These are phyloP conservation scores for Cytospora leucostoma DNA, from an alignment of 2,329 filamentous ascomycete genomes.

Conservation along the genomic window DNA sequence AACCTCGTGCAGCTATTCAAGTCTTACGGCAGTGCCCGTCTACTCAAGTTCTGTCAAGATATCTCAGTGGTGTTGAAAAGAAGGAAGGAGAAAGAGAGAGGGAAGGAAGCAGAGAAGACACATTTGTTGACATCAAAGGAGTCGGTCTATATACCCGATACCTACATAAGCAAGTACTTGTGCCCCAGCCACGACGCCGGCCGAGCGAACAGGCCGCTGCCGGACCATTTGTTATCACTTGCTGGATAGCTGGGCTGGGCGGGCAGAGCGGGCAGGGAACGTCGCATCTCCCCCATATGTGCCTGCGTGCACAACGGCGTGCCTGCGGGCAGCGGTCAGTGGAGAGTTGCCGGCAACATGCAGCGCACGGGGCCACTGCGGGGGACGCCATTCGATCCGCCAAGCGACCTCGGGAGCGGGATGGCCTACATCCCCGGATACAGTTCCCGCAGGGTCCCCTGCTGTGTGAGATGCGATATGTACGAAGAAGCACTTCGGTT, in stretches of 20 bases:
- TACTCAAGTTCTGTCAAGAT: background rate
- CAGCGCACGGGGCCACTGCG: constrained; percentile 21
- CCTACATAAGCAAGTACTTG: background rate
- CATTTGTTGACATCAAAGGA: constrained; percentile 1
- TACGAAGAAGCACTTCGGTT: background rate
- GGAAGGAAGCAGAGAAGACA: background rate
- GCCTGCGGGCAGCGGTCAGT: background rate
- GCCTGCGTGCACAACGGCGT: constrained; percentile 6
- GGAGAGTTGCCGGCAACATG: constrained; percentile 19
- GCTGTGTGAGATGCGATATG: no score
- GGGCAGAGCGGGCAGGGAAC: constrained; percentile 14
- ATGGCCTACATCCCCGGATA: no score
- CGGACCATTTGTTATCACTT: constrained; percentile 22
- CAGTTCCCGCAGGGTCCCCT: no score
- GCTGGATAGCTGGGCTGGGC: background rate
- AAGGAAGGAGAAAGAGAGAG: background rate
- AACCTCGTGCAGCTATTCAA: background rate
- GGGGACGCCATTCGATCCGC: constrained; percentile 12
- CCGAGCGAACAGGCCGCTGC: constrained; percentile 22
- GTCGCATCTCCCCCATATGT: constrained; percentile 8
- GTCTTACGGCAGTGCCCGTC: background rate
- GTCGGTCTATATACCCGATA: constrained; percentile 15
- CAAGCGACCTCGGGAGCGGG: background rate
- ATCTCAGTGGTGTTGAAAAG: background rate
- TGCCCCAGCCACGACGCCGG: constrained; percentile 19